These are phyloP conservation scores for Agaricus sinodeliciosus DNA, from an alignment of 768 basidiomycete genomes.

Conservation along the genomic window DNA sequence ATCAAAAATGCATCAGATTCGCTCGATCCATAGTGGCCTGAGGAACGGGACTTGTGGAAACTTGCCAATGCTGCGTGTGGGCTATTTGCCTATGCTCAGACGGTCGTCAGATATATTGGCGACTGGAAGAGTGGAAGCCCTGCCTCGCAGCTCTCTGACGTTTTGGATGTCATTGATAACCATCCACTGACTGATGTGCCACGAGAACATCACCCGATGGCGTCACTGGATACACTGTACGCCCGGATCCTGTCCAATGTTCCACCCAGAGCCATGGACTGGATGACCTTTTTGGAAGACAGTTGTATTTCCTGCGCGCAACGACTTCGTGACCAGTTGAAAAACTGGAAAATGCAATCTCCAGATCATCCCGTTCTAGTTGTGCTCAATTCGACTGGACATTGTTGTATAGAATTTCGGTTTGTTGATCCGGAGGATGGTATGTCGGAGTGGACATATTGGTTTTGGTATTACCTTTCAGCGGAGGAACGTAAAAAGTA, in stretches of 20 bases:
- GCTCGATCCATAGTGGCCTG: background rate
- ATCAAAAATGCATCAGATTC: too few relatives aligned
- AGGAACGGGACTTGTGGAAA: background rate
- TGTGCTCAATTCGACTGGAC: too few relatives aligned
- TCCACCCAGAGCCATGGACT: background rate
- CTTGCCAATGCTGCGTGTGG: background rate
- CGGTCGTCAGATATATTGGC: background rate
- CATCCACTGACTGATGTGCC: background rate
- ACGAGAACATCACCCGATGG: background rate
- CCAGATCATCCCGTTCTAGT: too few relatives aligned
- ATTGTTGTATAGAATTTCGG: too few relatives aligned
- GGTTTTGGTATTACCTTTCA: too few relatives aligned
- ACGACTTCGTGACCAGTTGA: too few relatives aligned
- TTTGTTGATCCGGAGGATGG: too few relatives aligned
- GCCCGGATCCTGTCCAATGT: background rate
- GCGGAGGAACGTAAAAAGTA: too few relatives aligned
- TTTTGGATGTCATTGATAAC: constrained; percentile 1
- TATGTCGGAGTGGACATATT: too few relatives aligned
- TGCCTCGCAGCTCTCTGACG: background rate
- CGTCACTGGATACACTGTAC: constrained; percentile 7
- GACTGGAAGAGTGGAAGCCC: background rate
- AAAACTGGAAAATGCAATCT: too few relatives aligned
- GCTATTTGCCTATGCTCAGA: background rate
- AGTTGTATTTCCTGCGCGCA: too few relatives aligned
- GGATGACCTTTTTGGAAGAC: too few relatives aligned